Conservation (phyloP, 108 stramenopile species). For the Aureococcus anophagefferens region DNA sequence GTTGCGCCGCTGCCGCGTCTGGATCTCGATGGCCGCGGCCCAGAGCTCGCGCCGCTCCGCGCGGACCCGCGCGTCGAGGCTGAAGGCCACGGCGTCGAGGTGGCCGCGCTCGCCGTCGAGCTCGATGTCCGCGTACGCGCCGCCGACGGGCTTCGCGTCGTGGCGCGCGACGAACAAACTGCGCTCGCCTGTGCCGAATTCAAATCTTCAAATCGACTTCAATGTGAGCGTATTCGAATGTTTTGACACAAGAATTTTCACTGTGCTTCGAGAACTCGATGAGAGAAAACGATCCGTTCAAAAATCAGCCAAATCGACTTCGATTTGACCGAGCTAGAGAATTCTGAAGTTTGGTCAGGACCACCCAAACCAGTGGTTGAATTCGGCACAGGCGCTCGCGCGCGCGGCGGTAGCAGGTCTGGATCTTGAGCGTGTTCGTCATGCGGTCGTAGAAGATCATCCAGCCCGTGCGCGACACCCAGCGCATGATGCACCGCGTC, state of each 20-base stretch:
- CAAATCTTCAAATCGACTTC: no score
- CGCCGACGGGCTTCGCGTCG: conserved; percentile 6
- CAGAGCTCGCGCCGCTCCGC: conserved; percentile 11
- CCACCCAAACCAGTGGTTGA: no score
- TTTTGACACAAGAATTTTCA: no score
- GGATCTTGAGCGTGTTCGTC: neutral
- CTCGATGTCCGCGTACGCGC: neutral
- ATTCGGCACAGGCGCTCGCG: neutral
- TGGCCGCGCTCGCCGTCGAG: neutral
- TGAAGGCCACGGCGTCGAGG: neutral
- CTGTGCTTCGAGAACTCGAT: no score
- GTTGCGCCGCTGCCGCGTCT: neutral
- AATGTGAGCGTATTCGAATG: no score
- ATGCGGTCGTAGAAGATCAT: conserved; percentile 5
- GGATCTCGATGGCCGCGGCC: conserved; percentile 1
- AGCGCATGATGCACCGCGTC: neutral
- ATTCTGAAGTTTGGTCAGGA: no score
- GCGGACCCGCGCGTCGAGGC: neutral
- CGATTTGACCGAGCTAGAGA: no score
- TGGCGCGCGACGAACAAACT: conserved; percentile 3
- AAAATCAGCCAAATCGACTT: no score
- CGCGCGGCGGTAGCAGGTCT: neutral
- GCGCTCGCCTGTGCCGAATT: no score
- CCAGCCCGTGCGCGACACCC: neutral
- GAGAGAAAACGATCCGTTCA: no score